Base-by-base conservation (phyloP, 345 rosid species). In the Anastatica hierochuntica region DNA sequence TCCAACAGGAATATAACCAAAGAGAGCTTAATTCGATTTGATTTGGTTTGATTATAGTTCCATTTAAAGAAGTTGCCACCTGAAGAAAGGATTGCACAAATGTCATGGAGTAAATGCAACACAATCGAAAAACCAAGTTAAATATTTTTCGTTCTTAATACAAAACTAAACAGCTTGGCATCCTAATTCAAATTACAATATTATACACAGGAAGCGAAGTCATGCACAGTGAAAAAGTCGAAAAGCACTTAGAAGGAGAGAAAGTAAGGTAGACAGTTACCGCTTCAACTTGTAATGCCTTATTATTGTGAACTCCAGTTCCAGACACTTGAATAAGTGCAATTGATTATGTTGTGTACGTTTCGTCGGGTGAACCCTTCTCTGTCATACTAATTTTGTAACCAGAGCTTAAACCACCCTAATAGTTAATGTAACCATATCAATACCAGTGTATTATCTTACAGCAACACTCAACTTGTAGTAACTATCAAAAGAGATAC, bases 391-490 rank as follows among this genome's bases (percentile, higher is more conserved):
- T 60, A 12, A 72, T 82, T 70, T 88, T 88, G 82, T 81, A 94
- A 48, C 97, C 87, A 56, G 89, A 76, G 81, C 95, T 82, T 69
- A 83, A 71, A 60, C 99, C 99, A 52, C 99, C 99, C 99, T 94
- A 68, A 15, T 18, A 34, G 41, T 44, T 49, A 37, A 54, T 21
- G 55, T 31, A 55, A 75, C 60, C 42, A 54, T 47, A 64, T 59
- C 35, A 46, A 10, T 60, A 52, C 30, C 56, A 23, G 45, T 15
- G 21, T 24, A 38, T 40, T 62, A 35, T 48, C 43, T 48, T 20
- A 40, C 37, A 52, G 53, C 43, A 43, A 29, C 39, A 20, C 56
- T 33, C 42, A 67, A 43, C 33, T 56, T 61, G 37, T 20, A 20
- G 29, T 36, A 26, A 19, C 20, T 18, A 38, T 51, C 24, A 29